Conservation (phyloP, 768 basidiomycete genomes). For the Leucosporidium creatinivorum region DNA sequence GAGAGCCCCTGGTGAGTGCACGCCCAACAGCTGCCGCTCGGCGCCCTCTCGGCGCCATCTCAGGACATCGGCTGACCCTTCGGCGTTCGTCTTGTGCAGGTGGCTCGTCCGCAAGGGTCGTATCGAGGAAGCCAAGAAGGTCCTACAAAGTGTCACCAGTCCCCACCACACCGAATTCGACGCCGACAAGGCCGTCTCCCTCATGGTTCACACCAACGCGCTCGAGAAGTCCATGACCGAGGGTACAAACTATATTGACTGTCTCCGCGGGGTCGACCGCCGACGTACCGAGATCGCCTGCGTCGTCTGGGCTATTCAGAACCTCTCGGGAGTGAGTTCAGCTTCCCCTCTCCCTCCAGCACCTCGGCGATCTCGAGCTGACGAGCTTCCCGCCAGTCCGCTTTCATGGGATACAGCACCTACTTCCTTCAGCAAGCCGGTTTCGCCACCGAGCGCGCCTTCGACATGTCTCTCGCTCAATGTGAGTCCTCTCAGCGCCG, state of each 20-base stretch:
- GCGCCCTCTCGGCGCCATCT: conserved; percentile 19
- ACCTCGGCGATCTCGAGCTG: conserved; percentile 42
- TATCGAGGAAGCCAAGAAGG: conserved; percentile 38
- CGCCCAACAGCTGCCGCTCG: no score
- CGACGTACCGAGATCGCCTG: conserved; percentile 49
- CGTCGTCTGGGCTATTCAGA: conserved; percentile 38
- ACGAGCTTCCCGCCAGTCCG: conserved; percentile 37
- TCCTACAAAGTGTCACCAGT: conserved; percentile 33
- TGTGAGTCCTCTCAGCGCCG: neutral
- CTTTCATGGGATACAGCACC: conserved; percentile 24
- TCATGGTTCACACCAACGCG: conserved; percentile 44
- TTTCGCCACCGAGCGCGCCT: conserved; percentile 31
- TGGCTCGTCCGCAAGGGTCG: conserved; percentile 42
- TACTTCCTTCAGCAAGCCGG: conserved; percentile 37
- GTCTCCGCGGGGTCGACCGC: conserved; percentile 41
- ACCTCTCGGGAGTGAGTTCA: conserved; percentile 26
- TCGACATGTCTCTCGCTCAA: conserved; percentile 33
- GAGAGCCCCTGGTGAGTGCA: conserved; percentile 28
- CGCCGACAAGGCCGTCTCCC: conserved; percentile 32
- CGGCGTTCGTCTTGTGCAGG: conserved; percentile 27
- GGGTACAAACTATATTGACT: conserved; percentile 43
- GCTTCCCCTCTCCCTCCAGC: conserved; percentile 19
- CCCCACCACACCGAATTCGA: conserved; percentile 23
- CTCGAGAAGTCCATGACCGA: conserved; percentile 40
- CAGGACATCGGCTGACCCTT: neutral